Conservation (phyloP, 495 filamentous ascomycete genomes). For the Annulohypoxylon maeteangense region DNA sequence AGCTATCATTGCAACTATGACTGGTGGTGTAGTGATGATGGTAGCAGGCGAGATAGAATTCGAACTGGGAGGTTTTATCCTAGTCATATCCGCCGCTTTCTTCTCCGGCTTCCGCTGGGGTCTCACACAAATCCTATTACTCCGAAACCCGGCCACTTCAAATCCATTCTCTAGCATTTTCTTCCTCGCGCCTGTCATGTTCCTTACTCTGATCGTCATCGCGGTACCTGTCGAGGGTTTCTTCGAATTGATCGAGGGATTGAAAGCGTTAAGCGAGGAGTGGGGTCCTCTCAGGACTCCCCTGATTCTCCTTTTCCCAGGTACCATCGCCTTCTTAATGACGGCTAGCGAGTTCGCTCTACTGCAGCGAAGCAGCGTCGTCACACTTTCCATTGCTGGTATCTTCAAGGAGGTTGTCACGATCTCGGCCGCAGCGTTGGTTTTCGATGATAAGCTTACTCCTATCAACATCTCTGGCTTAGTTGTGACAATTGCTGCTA, state of each 20-base stretch:
- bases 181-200: slow-evolving; percentile 97
- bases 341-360: slow-evolving; percentile 95
- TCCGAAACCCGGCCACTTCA: slow-evolving; percentile 92
- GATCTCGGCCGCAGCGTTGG: slow-evolving; percentile 85
- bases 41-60: slow-evolving; percentile 96
- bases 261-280: slow-evolving; percentile 68
- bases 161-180: slow-evolving; percentile 98
- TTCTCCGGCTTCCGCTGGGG: slow-evolving; percentile 98
- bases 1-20: slow-evolving; percentile 92
- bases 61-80: slow-evolving; percentile 84
- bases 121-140: slow-evolving; percentile 92
- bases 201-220: slow-evolving; percentile 79
- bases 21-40: slow-evolving; percentile 97
- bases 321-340: slow-evolving; percentile 94
- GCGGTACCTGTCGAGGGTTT: slow-evolving; percentile 90
- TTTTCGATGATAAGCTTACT: slow-evolving; percentile 91
- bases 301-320: slow-evolving; percentile 86
- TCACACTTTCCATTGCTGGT: slow-evolving; percentile 94
- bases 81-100: slow-evolving; percentile 92
- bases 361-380: slow-evolving; percentile 92
- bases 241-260: slow-evolving; percentile 67
- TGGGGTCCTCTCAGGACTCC: slow-evolving; percentile 69
- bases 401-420: slow-evolving; percentile 99
- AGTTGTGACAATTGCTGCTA: slow-evolving; percentile 86
- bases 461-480: slow-evolving; percentile 88